Percentiles rank a stretch among this genome's conserved stretches.
phyloP scores from a whole-genome alignment of 768 basidiomycete species.

The Psilocybe tampanensis region DNA sequence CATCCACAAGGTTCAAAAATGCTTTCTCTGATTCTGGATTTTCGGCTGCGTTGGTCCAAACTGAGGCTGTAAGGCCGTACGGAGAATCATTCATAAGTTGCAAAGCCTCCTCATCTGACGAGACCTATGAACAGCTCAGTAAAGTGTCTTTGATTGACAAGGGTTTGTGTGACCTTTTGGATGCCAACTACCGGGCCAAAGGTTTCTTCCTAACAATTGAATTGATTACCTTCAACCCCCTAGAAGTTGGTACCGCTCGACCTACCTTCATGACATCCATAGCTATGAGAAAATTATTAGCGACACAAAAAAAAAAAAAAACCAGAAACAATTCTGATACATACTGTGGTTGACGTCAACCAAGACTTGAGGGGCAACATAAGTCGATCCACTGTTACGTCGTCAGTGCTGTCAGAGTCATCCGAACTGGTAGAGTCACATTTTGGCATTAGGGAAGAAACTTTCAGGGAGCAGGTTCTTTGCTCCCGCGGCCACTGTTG shows the following conservation, averaged over 20 bases:
- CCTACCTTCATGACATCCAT: conserved; percentile 92
- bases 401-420: not conserved
- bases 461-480: conserved; percentile 71
- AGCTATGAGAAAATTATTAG: conserved; percentile 36
- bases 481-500: conserved; percentile 75
- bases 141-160: not conserved
- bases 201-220: conserved; percentile 66
- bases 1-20: conserved; percentile 69
- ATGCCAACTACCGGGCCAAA: conserved; percentile 96
- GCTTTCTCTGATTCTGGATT: conserved; percentile 64
- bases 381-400: conserved; percentile 68
- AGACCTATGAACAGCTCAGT: conserved; percentile 47
- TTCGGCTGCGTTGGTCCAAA: conserved; percentile 82
- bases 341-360: conserved; percentile 86
- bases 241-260: conserved; percentile 4
- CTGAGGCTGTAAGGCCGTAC: conserved; percentile 91
- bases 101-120: conserved; percentile 86
- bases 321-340: conserved; percentile 36
- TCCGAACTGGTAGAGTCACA: conserved; percentile 42
- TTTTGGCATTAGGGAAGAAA: conserved; percentile 66
- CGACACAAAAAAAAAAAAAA: not conserved
- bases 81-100: conserved; percentile 94
- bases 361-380: conserved; percentile 90
- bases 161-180: conserved; percentile 65
- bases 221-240: not conserved